A percentile compares a stretch with the other conserved stretches of the same genome.
These are phyloP conservation scores for Dianthus caryophyllus DNA, from an alignment of 148 eudicot species.

Conservation along the genomic window DNA sequence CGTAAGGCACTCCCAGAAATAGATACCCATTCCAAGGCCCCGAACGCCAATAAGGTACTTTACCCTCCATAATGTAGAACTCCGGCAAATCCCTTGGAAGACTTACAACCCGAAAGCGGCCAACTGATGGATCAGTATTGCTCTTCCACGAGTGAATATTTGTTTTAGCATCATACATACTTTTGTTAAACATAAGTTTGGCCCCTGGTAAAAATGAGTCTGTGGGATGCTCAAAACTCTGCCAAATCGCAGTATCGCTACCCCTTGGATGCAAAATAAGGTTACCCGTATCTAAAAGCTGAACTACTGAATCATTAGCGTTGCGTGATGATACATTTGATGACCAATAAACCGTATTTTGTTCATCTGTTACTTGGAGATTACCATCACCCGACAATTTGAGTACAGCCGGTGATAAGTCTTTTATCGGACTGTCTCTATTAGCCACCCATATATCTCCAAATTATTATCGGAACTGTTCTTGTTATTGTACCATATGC, in stretches of 20 bases:
- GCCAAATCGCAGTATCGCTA: slow-evolving; percentile 23
- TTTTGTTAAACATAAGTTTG: slow-evolving; percentile 1
- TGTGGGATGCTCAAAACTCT: slow-evolving; percentile 32
- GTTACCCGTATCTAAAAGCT: slow-evolving; percentile 37
- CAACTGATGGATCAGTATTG: slow-evolving; percentile 38
- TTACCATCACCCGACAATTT: slow-evolving; percentile 25
- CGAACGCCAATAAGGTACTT: slow-evolving; percentile 31
- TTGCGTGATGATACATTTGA: slow-evolving; percentile 15
- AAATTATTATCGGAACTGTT: not conserved
- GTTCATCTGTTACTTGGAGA: slow-evolving; percentile 32
- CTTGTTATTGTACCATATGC: slow-evolving; percentile 31
- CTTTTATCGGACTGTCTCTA: slow-evolving; percentile 33
- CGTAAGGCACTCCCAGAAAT: slow-evolving; percentile 21
- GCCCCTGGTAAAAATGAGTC: slow-evolving; percentile 22
- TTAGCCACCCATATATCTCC: slow-evolving; percentile 47
- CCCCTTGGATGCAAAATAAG: slow-evolving; percentile 23
- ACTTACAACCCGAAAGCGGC: slow-evolving; percentile 20
- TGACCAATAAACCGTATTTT: slow-evolving; percentile 32
- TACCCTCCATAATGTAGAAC: slow-evolving; percentile 26
- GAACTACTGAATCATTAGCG: slow-evolving; percentile 17
- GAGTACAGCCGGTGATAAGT: slow-evolving; percentile 25
- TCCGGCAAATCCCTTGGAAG: slow-evolving; percentile 19
- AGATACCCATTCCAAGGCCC: slow-evolving; percentile 40
- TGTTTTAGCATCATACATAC: slow-evolving; percentile 1
- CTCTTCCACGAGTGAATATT: slow-evolving; percentile 35